Evolutionary conservation across 352 stramenopile species (phyloP), one percentile per base, ranked within the genome.

Genomic region (Phytophthora nicotianae): DNA sequence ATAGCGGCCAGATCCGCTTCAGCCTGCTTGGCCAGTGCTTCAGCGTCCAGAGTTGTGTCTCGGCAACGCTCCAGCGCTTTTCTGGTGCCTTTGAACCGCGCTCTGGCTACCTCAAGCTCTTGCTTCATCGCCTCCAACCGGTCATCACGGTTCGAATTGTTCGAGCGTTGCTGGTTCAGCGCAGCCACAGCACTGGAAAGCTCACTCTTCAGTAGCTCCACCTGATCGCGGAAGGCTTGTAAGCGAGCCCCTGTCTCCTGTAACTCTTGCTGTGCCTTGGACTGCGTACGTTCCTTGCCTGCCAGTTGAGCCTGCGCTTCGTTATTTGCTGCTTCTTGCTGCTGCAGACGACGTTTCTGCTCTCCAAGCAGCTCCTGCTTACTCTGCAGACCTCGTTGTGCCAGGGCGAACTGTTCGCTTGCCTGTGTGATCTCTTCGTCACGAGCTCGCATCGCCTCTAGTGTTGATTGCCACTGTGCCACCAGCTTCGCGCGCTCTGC

Each of bases 401-500:
- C 83, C 6, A 79, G 40, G 19, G 88, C 91, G 68, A 95, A 98
- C 52, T 95, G 77, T 63, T 96, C 86, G 40, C 91, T 91, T n/a
- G 95, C 81, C 11, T 80, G 64, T n/a, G 85, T 86, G 41, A 99
- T 98, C 49, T 98, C 94, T 42, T 91, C 74, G 58, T 99, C 96
- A 20, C 96, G 84, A 8, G 81, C 71, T 73, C 95, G 90, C 85
- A 98, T 98, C 9, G 88, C 86, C 50, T 96, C 90, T 45, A 99
- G 96, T 3, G 91, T 97, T 42, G 93, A 87, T 73, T 98, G 92
- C 96, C 95, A 98, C 65, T 98, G 90, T 49, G 86, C 66, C n/a
- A 98, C 84, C 14, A 98, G 90, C 62, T 97, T 83, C 50, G 97
- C 92, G 29, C 95, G 83, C 75, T 99, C 96, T 43, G 88, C 79